A percentile compares a stretch with the other conserved stretches of the same genome.
These are phyloP conservation scores for Myxozyma geophila DNA, from an alignment of 805 yeast species.

Conservation along the genomic window DNA sequence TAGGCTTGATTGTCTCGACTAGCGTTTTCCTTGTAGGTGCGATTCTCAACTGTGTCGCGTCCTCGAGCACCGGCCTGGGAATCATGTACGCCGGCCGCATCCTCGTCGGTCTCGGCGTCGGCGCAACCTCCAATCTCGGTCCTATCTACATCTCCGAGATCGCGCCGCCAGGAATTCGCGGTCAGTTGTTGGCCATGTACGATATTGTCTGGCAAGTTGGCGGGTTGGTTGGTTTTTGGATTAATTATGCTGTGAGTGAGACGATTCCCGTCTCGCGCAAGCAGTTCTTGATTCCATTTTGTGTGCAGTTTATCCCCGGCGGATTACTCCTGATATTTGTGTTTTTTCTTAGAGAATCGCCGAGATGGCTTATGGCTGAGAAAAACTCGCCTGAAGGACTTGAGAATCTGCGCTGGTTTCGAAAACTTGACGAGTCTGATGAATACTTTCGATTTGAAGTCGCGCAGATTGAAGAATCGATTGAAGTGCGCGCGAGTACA, in stretches of 20 bases:
- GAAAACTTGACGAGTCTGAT: slow-evolving; percentile 49
- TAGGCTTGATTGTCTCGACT: slow-evolving; percentile 32
- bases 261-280: slow-evolving; percentile 43
- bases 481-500: slow-evolving; percentile 19
- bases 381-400: slow-evolving; percentile 62
- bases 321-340: slow-evolving; percentile 53
- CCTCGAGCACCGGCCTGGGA: slow-evolving; percentile 11
- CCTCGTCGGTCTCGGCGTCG: slow-evolving; percentile 59
- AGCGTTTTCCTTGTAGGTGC: slow-evolving; percentile 38
- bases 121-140: slow-evolving; percentile 58
- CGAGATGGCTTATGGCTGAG: slow-evolving; percentile 68
- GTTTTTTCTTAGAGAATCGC: slow-evolving; percentile 62
- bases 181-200: slow-evolving; percentile 65
- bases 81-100: slow-evolving; percentile 52
- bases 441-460: slow-evolving; percentile 53
- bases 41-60: slow-evolving; percentile 36
- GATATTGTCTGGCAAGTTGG: slow-evolving; percentile 59
- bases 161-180: slow-evolving; percentile 77
- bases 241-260: slow-evolving; percentile 53
- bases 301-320: slow-evolving; percentile 35
- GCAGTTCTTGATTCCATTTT: slow-evolving; percentile 43
- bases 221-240: slow-evolving; percentile 55
- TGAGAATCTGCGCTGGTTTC: slow-evolving; percentile 48
- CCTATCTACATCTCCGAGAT: slow-evolving; percentile 70
- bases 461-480: slow-evolving; percentile 35